A percentile compares a stretch with the other conserved stretches of the same genome.
Evolutionary conservation across 129 eudicot species (phyloP).

Genomic region (Tanacetum coccineum): DNA sequence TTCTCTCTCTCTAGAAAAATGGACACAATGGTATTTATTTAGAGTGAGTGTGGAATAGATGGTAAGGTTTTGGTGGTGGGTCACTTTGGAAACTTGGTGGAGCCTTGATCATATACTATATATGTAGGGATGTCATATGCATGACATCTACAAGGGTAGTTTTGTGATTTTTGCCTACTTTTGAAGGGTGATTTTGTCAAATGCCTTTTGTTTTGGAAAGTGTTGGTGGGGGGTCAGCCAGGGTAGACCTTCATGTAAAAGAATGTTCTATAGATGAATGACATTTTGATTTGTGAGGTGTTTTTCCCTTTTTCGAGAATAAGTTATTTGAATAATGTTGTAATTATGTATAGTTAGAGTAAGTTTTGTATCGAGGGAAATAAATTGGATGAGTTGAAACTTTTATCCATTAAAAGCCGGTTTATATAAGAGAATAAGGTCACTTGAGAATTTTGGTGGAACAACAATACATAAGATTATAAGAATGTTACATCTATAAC

Average conservation of each 20-base stretch:
- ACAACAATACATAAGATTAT: background rate
- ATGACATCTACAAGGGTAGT: conserved; percentile 17
- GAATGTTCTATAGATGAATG: too few relatives aligned
- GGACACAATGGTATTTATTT: conserved; percentile 18
- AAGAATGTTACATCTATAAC: too few relatives aligned
- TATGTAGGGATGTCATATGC: conserved; percentile 21
- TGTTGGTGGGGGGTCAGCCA: conserved; percentile 3
- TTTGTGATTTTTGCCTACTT: conserved; percentile 1
- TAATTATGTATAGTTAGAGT: too few relatives aligned
- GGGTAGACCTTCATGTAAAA: background rate
- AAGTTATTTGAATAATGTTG: too few relatives aligned
- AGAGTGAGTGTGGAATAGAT: conserved; percentile 2
- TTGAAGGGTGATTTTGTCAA: background rate
- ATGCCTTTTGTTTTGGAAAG: background rate
- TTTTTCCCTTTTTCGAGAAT: too few relatives aligned
- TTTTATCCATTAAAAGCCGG: too few relatives aligned
- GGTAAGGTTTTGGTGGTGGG: conserved; percentile 19
- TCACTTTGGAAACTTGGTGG: conserved; percentile 23
- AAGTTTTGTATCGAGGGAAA: too few relatives aligned
- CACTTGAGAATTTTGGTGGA: conserved; percentile 4
- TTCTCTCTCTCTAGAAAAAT: conserved; percentile 8
- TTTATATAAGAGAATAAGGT: background rate
- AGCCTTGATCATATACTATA: background rate
- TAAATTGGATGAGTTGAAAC: too few relatives aligned
- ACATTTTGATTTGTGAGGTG: too few relatives aligned